These are phyloP conservation scores for Dipodascus geniculatus DNA, from an alignment of 805 yeast genomes.

Conservation along the genomic window DNA sequence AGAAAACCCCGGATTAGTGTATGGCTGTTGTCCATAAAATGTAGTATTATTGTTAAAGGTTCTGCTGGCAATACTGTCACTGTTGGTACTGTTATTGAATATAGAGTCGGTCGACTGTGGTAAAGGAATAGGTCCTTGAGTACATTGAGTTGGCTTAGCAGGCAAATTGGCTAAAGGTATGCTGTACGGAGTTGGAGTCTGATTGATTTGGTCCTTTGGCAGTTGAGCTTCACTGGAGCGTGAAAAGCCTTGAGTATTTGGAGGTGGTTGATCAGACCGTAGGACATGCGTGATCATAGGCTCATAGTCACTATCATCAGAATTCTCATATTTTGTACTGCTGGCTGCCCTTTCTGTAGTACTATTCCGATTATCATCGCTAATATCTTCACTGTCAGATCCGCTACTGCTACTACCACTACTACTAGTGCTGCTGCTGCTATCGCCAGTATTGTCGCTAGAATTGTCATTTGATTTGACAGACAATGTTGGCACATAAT, in stretches of 20 bases:
- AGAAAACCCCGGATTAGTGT: no score
- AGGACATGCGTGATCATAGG: background rate
- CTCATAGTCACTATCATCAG: constrained; percentile 1
- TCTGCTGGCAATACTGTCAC: no score
- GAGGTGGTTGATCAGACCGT: background rate
- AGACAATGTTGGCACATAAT: background rate
- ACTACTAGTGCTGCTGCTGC: background rate
- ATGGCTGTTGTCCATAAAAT: background rate
- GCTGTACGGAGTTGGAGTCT: background rate
- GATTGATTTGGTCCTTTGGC: background rate
- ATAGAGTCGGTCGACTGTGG: no score
- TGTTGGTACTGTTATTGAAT: no score
- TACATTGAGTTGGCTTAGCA: background rate
- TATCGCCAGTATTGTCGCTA: background rate
- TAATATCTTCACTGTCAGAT: background rate
- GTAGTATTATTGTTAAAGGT: background rate
- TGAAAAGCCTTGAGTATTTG: no score
- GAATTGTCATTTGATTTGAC: no score
- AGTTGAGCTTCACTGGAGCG: no score
- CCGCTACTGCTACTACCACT: background rate
- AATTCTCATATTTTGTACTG: background rate
- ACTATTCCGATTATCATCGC: background rate
- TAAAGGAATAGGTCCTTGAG: no score
- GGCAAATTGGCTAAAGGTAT: background rate
- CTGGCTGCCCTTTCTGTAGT: background rate